Conservation (phyloP, 1,284 basidiomycete species). For the Puccinia triticina region DNA sequence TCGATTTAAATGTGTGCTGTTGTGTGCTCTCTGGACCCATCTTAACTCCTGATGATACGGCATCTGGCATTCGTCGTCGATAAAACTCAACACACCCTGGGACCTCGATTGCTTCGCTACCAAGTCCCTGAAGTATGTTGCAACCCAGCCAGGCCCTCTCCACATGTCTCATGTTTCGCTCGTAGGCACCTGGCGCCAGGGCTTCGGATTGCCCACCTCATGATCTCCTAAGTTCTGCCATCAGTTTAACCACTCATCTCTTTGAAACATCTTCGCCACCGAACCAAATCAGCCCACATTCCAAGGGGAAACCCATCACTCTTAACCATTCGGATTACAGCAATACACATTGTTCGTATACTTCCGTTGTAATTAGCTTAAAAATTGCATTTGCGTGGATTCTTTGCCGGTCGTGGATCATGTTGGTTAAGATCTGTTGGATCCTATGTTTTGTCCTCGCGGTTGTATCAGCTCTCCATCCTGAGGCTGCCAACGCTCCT, state of each 20-base stretch:
- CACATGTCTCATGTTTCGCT: neutral
- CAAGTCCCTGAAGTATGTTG: conserved; percentile 3
- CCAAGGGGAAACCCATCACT: neutral
- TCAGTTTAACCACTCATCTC: neutral
- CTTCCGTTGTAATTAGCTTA: neutral
- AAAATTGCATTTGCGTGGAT: neutral
- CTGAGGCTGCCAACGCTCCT: neutral
- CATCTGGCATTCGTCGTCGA: neutral
- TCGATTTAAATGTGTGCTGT: no score
- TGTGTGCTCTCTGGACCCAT: neutral
- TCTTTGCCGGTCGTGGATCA: neutral
- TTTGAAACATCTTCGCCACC: neutral
- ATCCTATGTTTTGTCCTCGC: neutral
- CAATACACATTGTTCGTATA: neutral
- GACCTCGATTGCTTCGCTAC: neutral
- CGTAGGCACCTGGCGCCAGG: neutral
- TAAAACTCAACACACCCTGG: neutral
- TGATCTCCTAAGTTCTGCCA: neutral
- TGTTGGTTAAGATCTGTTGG: conserved; percentile 17
- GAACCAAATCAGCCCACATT: neutral
- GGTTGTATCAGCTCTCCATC: conserved; percentile 13
- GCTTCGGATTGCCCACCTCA: neutral
- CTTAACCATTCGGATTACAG: neutral
- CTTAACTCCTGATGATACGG: neutral
- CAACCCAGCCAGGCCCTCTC: neutral